Percentiles rank a stretch among this genome's conserved stretches.
Evolutionary conservation across 148 eudicot genomes (phyloP).

Genomic region (Agrostemma githago): DNA sequence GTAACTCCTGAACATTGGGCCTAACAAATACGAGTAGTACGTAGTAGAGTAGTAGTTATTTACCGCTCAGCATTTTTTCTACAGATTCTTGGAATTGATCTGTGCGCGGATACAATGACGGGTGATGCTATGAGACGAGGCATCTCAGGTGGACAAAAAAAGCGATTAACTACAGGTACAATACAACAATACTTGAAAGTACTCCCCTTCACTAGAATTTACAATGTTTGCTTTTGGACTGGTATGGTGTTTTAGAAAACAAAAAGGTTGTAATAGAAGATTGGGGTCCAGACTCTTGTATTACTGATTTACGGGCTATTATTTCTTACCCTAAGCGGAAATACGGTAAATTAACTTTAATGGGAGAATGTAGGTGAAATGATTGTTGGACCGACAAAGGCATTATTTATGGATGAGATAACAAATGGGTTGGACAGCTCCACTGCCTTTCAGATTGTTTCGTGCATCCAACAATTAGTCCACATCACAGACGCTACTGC

Average conservation of each 20-base stretch:
- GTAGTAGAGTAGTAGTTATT: slow-evolving; percentile 3
- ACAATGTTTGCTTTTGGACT: not conserved
- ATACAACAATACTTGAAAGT: not conserved
- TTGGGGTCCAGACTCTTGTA: not conserved
- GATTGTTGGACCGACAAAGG: slow-evolving; percentile 79
- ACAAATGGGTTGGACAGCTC: slow-evolving; percentile 92
- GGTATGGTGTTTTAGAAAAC: no score
- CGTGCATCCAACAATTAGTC: slow-evolving; percentile 62
- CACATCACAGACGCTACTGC: slow-evolving; percentile 68
- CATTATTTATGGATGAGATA: slow-evolving; percentile 86
- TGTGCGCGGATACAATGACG: slow-evolving; percentile 61
- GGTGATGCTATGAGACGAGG: slow-evolving; percentile 92
- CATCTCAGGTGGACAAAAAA: slow-evolving; percentile 85
- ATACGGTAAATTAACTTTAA: not conserved
- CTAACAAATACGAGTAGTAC: slow-evolving; percentile 4
- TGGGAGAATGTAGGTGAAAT: slow-evolving; percentile 59
- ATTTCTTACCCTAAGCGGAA: not conserved
- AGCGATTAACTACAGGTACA: slow-evolving; percentile 73
- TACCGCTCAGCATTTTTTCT: not conserved
- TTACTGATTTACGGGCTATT: no score
- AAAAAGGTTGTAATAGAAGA: not conserved
- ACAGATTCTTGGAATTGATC: slow-evolving; percentile 82
- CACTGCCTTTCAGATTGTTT: slow-evolving; percentile 71
- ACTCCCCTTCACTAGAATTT: not conserved
- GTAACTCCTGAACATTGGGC: slow-evolving; percentile 30